phyloP scores from a whole-genome alignment of 1,284 basidiomycete genomes.

The Apiotrichum domesticum region DNA sequence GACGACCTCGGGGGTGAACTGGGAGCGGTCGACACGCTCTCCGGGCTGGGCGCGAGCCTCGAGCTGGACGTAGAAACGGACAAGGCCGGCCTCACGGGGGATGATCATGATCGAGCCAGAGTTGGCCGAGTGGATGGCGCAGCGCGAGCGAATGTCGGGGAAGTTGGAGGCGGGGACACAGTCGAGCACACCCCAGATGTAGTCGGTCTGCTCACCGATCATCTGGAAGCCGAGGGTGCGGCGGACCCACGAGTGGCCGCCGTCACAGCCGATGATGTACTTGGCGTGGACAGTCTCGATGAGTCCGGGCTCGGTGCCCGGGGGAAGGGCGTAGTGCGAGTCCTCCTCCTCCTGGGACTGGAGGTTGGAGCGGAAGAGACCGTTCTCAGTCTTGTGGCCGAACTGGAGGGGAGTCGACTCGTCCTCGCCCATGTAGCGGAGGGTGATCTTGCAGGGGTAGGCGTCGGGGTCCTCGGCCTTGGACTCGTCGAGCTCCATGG shows the following conservation, averaged over 20 bases:
- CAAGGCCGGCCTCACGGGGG: conserved; percentile 21
- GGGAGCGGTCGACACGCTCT: conserved; percentile 19
- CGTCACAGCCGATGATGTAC: conserved; percentile 31
- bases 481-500: conserved; percentile 14
- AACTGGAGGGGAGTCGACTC: conserved; percentile 15
- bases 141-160: conserved; percentile 20
- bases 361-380: conserved; percentile 18
- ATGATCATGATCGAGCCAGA: conserved; percentile 19
- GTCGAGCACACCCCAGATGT: conserved; percentile 29
- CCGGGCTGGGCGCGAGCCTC: conserved; percentile 12
- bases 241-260: conserved; percentile 27
- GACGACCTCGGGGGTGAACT: conserved; percentile 31
- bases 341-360: conserved; percentile 18
- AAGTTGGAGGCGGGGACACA: conserved; percentile 20
- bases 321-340: conserved; percentile 14
- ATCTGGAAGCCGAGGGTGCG: conserved; percentile 19
- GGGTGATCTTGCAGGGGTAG: conserved; percentile 14
- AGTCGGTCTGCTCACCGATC: conserved; percentile 25
- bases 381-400: conserved; percentile 17
- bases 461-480: conserved; percentile 15
- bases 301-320: conserved; percentile 11
- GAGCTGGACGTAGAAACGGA: conserved; percentile 21
- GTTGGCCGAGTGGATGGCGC: conserved; percentile 20
- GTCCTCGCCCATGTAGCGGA: conserved; percentile 17
- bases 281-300: conserved; percentile 23